Conservation (phyloP, 805 yeast species). For the Kazachstania psychrophila region DNA sequence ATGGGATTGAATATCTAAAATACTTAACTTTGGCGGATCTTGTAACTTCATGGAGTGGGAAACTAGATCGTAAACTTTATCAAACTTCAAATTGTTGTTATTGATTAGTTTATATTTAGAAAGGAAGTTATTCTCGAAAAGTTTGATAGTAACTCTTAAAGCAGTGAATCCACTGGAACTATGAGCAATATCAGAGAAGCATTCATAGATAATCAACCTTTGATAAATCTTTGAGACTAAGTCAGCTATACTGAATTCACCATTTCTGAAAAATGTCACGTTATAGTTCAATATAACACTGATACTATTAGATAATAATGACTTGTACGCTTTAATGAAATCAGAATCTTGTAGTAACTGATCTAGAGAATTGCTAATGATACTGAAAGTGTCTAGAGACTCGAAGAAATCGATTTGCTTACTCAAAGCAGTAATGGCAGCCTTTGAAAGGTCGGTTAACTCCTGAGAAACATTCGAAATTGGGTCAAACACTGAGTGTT, state of each 20-base stretch:
- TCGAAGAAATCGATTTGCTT: slow-evolving; percentile 3
- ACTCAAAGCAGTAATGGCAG: slow-evolving; percentile 1
- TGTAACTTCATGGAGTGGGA: slow-evolving; percentile 14
- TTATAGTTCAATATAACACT: slow-evolving; percentile 1
- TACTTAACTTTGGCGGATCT: slow-evolving; percentile 14
- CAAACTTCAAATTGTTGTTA: slow-evolving; percentile 12
- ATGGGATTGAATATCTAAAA: slow-evolving; percentile 12
- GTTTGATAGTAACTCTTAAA: not conserved
- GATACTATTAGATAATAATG: not conserved
- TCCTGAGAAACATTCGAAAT: not conserved
- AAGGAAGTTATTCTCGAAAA: slow-evolving; percentile 6
- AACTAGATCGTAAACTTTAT: slow-evolving; percentile 19
- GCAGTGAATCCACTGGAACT: slow-evolving; percentile 3
- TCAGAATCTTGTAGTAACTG: not conserved
- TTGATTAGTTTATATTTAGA: slow-evolving; percentile 8
- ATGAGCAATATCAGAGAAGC: not conserved
- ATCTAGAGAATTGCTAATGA: not conserved
- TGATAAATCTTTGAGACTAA: not conserved
- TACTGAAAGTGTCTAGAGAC: not conserved
- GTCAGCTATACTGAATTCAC: not conserved
- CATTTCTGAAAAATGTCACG: slow-evolving; percentile 3
- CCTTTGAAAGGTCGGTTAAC: not conserved
- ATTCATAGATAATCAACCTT: not conserved
- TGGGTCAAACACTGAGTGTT: slow-evolving; percentile 3
- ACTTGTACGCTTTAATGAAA: not conserved